A percentile compares a stretch with the other conserved stretches of the same genome.
These are phyloP conservation scores for Solanum commersonii DNA, from an alignment of 257 asterid genomes.

Conservation along the genomic window DNA sequence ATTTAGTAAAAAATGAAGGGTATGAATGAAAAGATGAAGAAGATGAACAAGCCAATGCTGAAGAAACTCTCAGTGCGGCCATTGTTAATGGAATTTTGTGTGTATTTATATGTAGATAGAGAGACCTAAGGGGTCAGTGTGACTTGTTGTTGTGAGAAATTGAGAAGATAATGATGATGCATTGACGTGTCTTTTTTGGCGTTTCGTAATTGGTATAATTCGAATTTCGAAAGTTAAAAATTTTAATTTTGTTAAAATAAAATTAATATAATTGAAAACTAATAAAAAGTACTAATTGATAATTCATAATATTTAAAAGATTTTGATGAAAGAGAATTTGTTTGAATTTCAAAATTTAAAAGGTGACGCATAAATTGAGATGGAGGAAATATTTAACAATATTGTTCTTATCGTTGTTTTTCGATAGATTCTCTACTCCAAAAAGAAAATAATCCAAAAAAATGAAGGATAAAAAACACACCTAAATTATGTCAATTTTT, in stretches of 20 bases:
- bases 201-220: neutral
- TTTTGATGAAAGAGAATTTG: neutral
- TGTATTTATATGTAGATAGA: neutral
- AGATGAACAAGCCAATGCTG: neutral
- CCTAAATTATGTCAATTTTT: too few relatives aligned
- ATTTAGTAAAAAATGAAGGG: constrained; percentile 19
- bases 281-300: too few relatives aligned
- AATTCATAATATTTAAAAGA: neutral
- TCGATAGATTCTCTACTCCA: rapidly evolving
- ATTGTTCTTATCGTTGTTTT: neutral
- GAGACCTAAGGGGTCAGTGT: neutral
- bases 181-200: neutral
- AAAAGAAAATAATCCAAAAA: neutral
- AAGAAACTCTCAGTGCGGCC: constrained; percentile 28
- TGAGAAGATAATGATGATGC: neutral
- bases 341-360: neutral
- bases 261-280: neutral
- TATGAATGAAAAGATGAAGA: neutral
- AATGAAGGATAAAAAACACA: neutral
- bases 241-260: rapidly evolving
- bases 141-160: neutral
- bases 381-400: neutral
- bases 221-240: neutral
- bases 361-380: neutral
- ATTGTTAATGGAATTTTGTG: neutral